Base-by-base conservation (phyloP, 768 basidiomycete species). In the Botryobasidium botryosum region DNA sequence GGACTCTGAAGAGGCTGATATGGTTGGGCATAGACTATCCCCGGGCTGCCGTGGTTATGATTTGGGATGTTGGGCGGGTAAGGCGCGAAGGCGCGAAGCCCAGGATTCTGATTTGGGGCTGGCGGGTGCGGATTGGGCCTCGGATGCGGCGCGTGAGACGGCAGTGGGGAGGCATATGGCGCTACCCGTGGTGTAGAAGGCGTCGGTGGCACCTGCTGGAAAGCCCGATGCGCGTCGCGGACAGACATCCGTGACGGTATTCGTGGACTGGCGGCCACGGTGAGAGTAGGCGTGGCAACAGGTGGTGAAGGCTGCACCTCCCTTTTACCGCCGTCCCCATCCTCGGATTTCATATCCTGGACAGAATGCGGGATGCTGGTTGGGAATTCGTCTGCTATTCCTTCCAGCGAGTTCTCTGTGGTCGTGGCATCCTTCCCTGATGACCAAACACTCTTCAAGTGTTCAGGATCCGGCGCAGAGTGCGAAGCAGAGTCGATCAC, bases 321-420 rank as follows among this genome's bases (percentile, higher is more conserved):
- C n/a, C n/a, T 82, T 57, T 41, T 43, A 13, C 21, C 25, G 6
- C 24, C 31, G 40, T 75, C 77, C 17, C 81, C 84, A 52, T 81
- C 82, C 56, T 86, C 84, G 8, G 82, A 81, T 57, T 86, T 87
- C 42, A 85, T 78, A 45, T 88, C 85, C 55, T 81, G 83, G 27
- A 87, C 58, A 4, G 79, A 78, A 59, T 82, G 82, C 8, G 84
- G 83, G 25, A 88, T 64, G 20, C 51, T 38, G 6, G 77, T 67
- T 25, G 79, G 77, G 45, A 85, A 64, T 55, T 90, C 87, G 55
- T 87, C 84, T 23, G 75, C 74, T 45, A 91, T 84, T 15, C 77
- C 79, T 56, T 85, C 77, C 47, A 91, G 62, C 2, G 85, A 88
- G 58, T 90, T 91, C 20, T 79, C 68, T 6, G 72, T 65, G 47